Conservation (phyloP, 2,329 filamentous ascomycete genomes). For the Aspergillus pseudoterreus region DNA sequence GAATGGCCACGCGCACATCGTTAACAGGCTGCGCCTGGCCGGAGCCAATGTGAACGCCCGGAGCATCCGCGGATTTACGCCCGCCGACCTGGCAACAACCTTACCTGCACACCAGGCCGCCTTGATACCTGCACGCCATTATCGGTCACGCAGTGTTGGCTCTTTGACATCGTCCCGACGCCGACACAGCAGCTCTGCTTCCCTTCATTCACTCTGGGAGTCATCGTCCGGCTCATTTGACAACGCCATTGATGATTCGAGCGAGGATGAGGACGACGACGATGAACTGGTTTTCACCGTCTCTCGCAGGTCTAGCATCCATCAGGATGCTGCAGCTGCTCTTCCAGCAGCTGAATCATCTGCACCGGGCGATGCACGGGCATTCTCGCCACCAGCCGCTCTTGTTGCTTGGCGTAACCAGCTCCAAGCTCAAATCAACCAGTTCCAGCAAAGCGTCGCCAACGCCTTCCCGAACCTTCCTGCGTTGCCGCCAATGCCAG, state of each 20-base stretch:
- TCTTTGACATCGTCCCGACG: slow-evolving; percentile 53
- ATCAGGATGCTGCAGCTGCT: slow-evolving; percentile 27
- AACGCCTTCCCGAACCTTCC: slow-evolving; percentile 62
- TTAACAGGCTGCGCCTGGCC: slow-evolving; percentile 67
- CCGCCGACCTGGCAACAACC: slow-evolving; percentile 67
- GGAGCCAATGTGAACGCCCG: slow-evolving; percentile 69
- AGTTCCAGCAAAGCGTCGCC: slow-evolving; percentile 69
- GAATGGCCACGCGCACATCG: slow-evolving; percentile 70
- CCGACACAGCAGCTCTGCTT: slow-evolving; percentile 60
- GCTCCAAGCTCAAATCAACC: slow-evolving; percentile 68
- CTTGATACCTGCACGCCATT: slow-evolving; percentile 58
- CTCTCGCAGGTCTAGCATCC: slow-evolving; percentile 36
- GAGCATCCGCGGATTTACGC: slow-evolving; percentile 66
- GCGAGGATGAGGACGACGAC: slow-evolving; percentile 26
- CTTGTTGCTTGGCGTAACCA: slow-evolving; percentile 71
- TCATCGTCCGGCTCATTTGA: slow-evolving; percentile 47
- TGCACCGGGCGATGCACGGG: slow-evolving; percentile 24
- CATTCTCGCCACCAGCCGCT: slow-evolving; percentile 55
- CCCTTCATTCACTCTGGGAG: slow-evolving; percentile 65
- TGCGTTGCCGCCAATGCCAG: slow-evolving; percentile 58
- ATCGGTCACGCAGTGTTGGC: slow-evolving; percentile 62
- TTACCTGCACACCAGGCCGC: slow-evolving; percentile 62
- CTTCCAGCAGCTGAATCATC: slow-evolving; percentile 22
- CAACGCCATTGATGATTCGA: slow-evolving; percentile 40
- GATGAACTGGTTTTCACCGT: slow-evolving; percentile 24